Evolutionary conservation across 2,329 filamentous ascomycete species (phyloP).

Genomic region (Trichoderma citrinoviride): DNA sequence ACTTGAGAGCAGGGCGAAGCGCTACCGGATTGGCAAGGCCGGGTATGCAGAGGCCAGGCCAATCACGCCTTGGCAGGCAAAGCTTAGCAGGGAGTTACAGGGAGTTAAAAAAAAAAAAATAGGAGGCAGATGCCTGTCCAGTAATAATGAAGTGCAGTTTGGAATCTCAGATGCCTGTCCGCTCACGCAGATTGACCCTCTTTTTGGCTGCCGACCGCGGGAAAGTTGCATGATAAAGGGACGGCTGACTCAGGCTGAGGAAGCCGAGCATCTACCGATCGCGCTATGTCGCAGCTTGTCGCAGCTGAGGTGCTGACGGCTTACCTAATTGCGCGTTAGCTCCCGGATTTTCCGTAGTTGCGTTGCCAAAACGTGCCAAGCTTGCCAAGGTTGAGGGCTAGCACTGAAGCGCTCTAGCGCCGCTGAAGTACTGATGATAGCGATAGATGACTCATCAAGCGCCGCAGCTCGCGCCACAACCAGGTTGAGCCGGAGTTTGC

Average conservation of each 20-base stretch:
- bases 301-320: background rate
- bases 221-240: background rate
- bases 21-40: background rate
- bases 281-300: background rate
- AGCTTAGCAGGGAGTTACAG: no score
- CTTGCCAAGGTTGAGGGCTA: no score
- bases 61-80: background rate
- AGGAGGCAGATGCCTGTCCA: background rate
- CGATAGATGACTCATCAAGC: background rate
- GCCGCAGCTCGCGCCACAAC: background rate
- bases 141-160: background rate
- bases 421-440: no score
- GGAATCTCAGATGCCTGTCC: background rate
- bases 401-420: background rate
- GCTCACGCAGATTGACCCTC: background rate
- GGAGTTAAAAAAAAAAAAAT: background rate
- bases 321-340: background rate
- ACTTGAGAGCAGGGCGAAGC: conserved; percentile 1
- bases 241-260: background rate
- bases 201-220: background rate
- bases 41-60: background rate
- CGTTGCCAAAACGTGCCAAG: no score
- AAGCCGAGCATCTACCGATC: background rate
- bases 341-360: background rate
- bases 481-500: conserved; percentile 14